Percentiles rank a stretch among this genome's conserved stretches.
Evolutionary conservation across 1,284 basidiomycete species (phyloP).

Genomic region (Ceratobasidium sp.): DNA sequence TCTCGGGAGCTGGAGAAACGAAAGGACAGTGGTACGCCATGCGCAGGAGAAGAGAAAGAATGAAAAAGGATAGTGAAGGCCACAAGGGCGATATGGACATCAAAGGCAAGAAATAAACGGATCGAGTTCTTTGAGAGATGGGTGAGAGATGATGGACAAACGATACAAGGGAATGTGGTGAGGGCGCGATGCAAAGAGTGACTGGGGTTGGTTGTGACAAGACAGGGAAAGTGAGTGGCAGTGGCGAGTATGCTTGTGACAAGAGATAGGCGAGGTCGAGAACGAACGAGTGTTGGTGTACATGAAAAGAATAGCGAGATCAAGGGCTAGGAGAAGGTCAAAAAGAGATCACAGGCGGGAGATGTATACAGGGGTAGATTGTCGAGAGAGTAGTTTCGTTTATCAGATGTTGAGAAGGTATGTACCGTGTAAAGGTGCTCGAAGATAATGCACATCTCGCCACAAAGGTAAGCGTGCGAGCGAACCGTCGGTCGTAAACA

Average conservation of each 20-base stretch:
- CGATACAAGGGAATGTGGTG: conserved; percentile 37
- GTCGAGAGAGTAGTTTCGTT: conserved; percentile 17
- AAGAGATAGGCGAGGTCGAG: not conserved
- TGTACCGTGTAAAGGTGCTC: conserved; percentile 37
- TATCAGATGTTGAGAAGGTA: conserved; percentile 5
- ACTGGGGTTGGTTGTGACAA: conserved; percentile 6
- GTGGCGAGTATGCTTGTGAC: no score
- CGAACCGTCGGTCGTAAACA: conserved; percentile 31
- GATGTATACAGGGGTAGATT: conserved; percentile 16
- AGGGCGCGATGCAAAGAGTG: not conserved
- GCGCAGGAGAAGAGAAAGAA: not conserved
- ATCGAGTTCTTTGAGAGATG: conserved; percentile 2
- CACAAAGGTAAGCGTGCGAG: conserved; percentile 1
- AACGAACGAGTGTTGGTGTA: conserved; percentile 30
- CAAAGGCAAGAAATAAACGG: conserved; percentile 16
- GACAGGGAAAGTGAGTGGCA: no score
- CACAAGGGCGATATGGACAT: not conserved
- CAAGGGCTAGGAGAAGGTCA: not conserved
- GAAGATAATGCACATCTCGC: conserved; percentile 31
- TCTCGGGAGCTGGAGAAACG: not conserved
- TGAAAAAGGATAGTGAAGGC: not conserved
- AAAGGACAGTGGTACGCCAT: not conserved
- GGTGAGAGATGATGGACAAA: not conserved
- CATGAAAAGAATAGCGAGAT: conserved; percentile 16
- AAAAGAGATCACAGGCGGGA: not conserved